Evolutionary conservation across 441 rosid genomes (phyloP), one percentile per base, ranked within the genome.

Genomic region (Adansonia grandidieri): DNA sequence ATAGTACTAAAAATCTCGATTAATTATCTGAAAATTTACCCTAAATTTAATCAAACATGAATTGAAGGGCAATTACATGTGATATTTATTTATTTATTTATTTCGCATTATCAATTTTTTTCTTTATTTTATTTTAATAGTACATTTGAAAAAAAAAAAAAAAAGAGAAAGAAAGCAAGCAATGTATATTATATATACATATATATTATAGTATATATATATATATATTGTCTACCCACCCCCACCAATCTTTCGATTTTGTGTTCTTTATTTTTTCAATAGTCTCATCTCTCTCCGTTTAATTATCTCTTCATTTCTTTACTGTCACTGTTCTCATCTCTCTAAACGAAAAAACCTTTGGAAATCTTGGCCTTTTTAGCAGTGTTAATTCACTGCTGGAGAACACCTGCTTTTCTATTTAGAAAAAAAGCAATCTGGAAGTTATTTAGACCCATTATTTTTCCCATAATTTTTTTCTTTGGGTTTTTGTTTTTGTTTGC

Each of bases 191-290:
- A 2, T 50, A 50, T 11, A 24, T 24, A 24, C 1, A 48, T 10
- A 48, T 14, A 48, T 48, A 11, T 48, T 10, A 2, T 57, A 17
- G 17, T 56, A 56, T 6, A 37, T 37, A 37, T 57, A 51, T 66
- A 58, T 64, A 47, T 56, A 24, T 74, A 17, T 6, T 67, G 42
- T 53, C 88, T 58, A 58, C 64, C 37, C n/a, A 13, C 44, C 86
- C 24, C 87, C 81, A 85, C 93, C 87, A 85, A 82, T 83, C 85
- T 78, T 81, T 87, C 83, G 85, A 84, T 89, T 78, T 78, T 68
- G 5, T 15, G 17, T 47, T 14, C 40, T 22, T 48, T 11, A 6
- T 69, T 24, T 22, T 44, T 20, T 10, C 62, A 10, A 24, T 24
- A 64, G 66, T 58, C 76, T 22, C 57, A 1, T 11, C 3, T 8